Conservation (phyloP, 2,329 filamentous ascomycete genomes). For the Fusarium equiseti region DNA sequence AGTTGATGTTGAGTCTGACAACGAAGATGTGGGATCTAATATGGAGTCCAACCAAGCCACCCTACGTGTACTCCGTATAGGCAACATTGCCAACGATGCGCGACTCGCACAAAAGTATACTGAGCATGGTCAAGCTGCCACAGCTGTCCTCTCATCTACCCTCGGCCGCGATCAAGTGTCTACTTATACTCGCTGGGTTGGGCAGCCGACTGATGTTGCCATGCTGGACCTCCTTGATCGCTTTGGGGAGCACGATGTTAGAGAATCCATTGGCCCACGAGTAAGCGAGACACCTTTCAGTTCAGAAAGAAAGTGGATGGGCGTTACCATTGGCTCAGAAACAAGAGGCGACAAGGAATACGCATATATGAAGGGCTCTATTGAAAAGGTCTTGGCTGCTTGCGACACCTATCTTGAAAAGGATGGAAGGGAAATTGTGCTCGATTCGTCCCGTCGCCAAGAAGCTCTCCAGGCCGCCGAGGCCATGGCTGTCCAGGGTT, state of each 20-base stretch:
- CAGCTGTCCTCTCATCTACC: slow-evolving; percentile 86
- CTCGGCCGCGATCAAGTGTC: slow-evolving; percentile 70
- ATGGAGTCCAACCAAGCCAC: slow-evolving; percentile 75
- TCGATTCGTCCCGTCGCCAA: slow-evolving; percentile 81
- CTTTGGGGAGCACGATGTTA: slow-evolving; percentile 91
- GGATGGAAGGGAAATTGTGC: slow-evolving; percentile 85
- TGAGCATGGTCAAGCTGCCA: slow-evolving; percentile 76
- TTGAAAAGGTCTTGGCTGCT: slow-evolving; percentile 86
- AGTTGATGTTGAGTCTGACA: slow-evolving; percentile 66
- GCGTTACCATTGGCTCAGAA: slow-evolving; percentile 81
- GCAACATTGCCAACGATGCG: slow-evolving; percentile 96
- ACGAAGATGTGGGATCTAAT: slow-evolving; percentile 65
- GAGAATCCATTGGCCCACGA: slow-evolving; percentile 85
- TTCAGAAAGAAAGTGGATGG: slow-evolving; percentile 99
- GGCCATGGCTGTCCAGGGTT: slow-evolving; percentile 86
- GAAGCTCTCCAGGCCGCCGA: slow-evolving; percentile 85
- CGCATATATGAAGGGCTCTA: slow-evolving; percentile 94
- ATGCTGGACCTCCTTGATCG: slow-evolving; percentile 92
- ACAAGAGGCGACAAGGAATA: slow-evolving; percentile 76
- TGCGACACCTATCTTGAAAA: slow-evolving; percentile 92
- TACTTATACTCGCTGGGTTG: slow-evolving; percentile 89
- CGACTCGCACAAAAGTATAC: slow-evolving; percentile 79
- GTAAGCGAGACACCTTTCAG: slow-evolving; percentile 93
- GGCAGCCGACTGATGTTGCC: slow-evolving; percentile 97
- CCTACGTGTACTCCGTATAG: slow-evolving; percentile 85